These are phyloP conservation scores for Nakaseomyces nivariensis DNA, from an alignment of 1,139 yeast genomes.

Conservation along the genomic window DNA sequence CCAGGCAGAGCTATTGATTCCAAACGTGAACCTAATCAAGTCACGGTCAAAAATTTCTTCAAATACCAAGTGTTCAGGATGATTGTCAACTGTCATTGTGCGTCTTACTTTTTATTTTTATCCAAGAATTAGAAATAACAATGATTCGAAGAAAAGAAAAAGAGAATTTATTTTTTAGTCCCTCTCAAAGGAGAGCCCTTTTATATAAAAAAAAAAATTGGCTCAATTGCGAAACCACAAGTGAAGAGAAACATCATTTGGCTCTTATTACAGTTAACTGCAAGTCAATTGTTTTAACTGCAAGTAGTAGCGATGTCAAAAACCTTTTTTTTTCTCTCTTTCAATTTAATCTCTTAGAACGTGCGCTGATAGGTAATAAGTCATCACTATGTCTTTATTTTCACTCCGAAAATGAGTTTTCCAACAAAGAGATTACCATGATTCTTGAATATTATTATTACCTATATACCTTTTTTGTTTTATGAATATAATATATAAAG, in stretches of 20 bases:
- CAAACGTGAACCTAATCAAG: slow-evolving; percentile 39
- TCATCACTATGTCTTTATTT: too few species aligned
- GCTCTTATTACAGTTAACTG: not conserved
- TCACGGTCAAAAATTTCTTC: slow-evolving; percentile 31
- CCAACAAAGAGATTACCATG: too few species aligned
- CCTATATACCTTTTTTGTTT: too few species aligned
- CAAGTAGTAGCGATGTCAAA: not conserved
- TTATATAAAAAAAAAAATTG: too few species aligned
- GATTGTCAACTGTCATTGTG: slow-evolving; percentile 5
- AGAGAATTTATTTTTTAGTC: too few species aligned
- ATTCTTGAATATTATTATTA: too few species aligned
- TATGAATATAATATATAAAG: too few species aligned
- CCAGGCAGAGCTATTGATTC: slow-evolving; percentile 47
- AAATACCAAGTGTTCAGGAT: slow-evolving; percentile 8
- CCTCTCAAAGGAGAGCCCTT: too few species aligned
- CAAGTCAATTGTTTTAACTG: not conserved
- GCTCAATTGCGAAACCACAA: too few species aligned
- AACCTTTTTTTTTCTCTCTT: not conserved
- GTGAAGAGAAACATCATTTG: too few species aligned
- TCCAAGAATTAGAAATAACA: not conserved
- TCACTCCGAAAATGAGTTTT: not conserved
- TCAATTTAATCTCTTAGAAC: not conserved
- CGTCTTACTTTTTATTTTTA: not conserved
- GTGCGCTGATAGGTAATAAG: not conserved
- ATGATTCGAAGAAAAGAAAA: too few species aligned